Base-by-base conservation (phyloP, 176 grass and related monocot species). In the Oryza officinalis region DNA sequence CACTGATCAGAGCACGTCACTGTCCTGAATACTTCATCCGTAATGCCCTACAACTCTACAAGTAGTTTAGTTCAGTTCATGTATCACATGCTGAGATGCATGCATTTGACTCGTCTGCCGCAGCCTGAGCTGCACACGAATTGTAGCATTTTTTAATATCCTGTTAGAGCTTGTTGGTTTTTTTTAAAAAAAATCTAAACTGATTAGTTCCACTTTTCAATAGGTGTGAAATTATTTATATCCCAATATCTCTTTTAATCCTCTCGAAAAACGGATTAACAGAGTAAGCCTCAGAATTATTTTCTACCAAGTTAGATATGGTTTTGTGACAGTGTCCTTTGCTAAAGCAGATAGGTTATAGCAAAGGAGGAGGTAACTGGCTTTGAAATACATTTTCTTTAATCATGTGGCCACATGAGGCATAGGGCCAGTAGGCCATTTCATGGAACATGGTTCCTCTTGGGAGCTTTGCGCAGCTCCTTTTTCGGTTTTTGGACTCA, bases 351-450 rank as follows among this genome's bases (percentile, higher is more conserved):
- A 33, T 26, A 18, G 2, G 18, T 45, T 23, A 33, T 23, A 10
- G 30, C 28, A 40, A 35, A 37, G 74, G 10, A 20, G 32, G 12
- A 20, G 32, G 40, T 12, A n/a, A 15, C 5, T 12, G 9, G 25
- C 35, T 69, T 85, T 77, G 49, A 38, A 15, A 61, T 14, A 10
- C 17, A 15, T 25, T 45, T 61, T 71, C 33, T 78, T 85, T 78
- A 67, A 59, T 69, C 41, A 85, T 71, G 66, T 18, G 38, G 66
- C 10, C 67, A 85, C 83, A 26, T 64, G 52, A 79, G 26, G 37
- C 3, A 67, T 32, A 7, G 46, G 46, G 18, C 18, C 18, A 22
- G 17, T 57, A 57, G 50, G 43, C 2, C 43, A 13, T 52, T 6
- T 17, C 6, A 59, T n/a, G 7, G 54, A 20, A 18, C 6, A n/a